A percentile compares a stretch with the other conserved stretches of the same genome.
Conservation (phyloP, 1,284 basidiomycete genomes). For the Cryptococcus deneoformans region DNA sequence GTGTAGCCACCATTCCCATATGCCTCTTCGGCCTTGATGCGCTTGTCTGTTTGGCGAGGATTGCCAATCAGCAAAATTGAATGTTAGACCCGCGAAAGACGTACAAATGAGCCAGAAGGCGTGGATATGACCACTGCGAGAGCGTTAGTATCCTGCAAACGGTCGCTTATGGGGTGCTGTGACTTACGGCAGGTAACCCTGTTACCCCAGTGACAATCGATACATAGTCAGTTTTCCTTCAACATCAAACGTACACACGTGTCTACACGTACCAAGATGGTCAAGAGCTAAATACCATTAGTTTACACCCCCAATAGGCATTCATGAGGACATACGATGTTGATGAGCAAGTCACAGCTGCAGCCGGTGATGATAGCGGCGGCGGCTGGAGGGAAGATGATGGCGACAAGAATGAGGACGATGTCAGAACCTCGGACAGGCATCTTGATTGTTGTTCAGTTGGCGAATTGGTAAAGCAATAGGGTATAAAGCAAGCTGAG, state of each 20-base stretch:
- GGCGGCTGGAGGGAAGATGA: constrained; percentile 58
- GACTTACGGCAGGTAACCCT: constrained; percentile 28
- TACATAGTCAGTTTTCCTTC: background rate
- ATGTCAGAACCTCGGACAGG: constrained; percentile 44
- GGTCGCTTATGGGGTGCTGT: background rate
- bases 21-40: constrained; percentile 72
- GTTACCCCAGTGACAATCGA: background rate
- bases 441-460: constrained; percentile 23
- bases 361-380: constrained; percentile 73
- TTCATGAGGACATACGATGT: constrained; percentile 50
- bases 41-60: constrained; percentile 57
- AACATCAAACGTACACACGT: no score
- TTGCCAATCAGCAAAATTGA: constrained; percentile 35
- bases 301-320: background rate
- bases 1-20: constrained; percentile 65
- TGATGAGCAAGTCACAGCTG: constrained; percentile 75
- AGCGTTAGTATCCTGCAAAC: background rate
- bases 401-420: constrained; percentile 55
- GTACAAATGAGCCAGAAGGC: constrained; percentile 53
- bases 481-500: no score
- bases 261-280: constrained; percentile 19
- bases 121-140: constrained; percentile 50
- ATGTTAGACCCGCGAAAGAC: background rate
- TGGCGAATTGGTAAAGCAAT: no score
- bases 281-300: constrained; percentile 9